Percentiles rank a stretch among this genome's conserved stretches.
Evolutionary conservation across 176 grass and related monocot genomes (phyloP).

Genomic region (Secale cereale): DNA sequence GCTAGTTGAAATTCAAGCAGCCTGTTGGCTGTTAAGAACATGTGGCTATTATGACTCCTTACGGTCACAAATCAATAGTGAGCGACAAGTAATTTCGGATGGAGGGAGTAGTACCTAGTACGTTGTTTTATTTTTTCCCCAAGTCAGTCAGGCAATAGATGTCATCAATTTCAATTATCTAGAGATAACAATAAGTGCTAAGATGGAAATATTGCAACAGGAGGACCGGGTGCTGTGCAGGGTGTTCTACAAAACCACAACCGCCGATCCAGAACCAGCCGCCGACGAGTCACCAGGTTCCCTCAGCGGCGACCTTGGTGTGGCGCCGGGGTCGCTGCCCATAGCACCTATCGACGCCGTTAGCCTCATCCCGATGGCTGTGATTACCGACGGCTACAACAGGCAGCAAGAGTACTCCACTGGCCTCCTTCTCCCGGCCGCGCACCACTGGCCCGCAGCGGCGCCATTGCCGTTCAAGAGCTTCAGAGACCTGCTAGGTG

Average conservation of each 20-base stretch:
- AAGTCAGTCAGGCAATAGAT: too few relatives aligned
- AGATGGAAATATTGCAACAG: constrained; percentile 13
- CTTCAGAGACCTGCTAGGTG: constrained; percentile 25
- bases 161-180: background rate
- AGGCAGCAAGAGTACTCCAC: background rate
- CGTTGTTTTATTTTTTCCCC: too few relatives aligned
- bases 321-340: background rate
- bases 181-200: background rate
- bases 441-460: background rate
- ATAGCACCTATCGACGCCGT: background rate
- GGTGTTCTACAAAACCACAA: constrained; percentile 52
- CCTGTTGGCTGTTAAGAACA: background rate
- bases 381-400: background rate
- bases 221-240: constrained; percentile 70
- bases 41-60: background rate
- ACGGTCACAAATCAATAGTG: background rate
- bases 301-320: background rate
- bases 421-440: background rate
- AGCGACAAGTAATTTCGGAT: too few relatives aligned
- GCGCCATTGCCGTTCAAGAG: background rate
- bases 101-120: too few relatives aligned
- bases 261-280: background rate
- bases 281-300: background rate
- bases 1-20: background rate
- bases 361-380: background rate